These are phyloP conservation scores for Boletus tylopilopsis DNA, from an alignment of 768 basidiomycete species.

Conservation along the genomic window DNA sequence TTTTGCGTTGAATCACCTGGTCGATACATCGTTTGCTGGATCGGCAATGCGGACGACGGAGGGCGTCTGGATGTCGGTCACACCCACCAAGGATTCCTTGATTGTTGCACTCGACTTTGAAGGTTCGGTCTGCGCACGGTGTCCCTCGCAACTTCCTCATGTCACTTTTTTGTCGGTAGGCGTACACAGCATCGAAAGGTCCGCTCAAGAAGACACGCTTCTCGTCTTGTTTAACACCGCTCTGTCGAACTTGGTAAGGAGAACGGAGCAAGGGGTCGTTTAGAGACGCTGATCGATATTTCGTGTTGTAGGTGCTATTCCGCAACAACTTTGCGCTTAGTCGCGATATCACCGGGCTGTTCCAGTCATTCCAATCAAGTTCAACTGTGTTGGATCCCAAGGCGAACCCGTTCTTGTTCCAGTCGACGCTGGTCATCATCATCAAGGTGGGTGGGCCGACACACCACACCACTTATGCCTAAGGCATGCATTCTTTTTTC, in stretches of 20 bases:
- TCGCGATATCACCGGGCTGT: conserved; percentile 58
- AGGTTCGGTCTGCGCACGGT: conserved; percentile 33
- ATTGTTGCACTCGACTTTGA: conserved; percentile 64
- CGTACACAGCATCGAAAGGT: conserved; percentile 61
- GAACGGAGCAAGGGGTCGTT: background rate
- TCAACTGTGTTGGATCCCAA: conserved; percentile 55
- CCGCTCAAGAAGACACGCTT: conserved; percentile 59
- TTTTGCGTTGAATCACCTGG: conserved; percentile 55
- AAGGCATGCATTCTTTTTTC: background rate
- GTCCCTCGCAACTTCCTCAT: background rate
- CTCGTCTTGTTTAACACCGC: conserved; percentile 65
- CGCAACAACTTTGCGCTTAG: conserved; percentile 64
- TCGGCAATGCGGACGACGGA: conserved; percentile 64
- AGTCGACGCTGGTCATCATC: conserved; percentile 56
- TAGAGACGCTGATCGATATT: background rate
- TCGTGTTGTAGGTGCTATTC: conserved; percentile 48
- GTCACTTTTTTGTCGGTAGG: conserved; percentile 27
- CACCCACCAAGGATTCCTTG: conserved; percentile 50
- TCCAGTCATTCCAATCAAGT: conserved; percentile 61
- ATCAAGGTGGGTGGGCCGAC: too few species aligned
- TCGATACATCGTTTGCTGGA: conserved; percentile 63
- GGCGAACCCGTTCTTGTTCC: conserved; percentile 55
- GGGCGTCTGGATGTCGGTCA: conserved; percentile 67
- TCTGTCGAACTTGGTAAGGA: conserved; percentile 54
- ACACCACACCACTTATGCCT: too few species aligned